phyloP scores from a whole-genome alignment of 148 eudicot genomes.

The Camellia lanceoleosa region DNA sequence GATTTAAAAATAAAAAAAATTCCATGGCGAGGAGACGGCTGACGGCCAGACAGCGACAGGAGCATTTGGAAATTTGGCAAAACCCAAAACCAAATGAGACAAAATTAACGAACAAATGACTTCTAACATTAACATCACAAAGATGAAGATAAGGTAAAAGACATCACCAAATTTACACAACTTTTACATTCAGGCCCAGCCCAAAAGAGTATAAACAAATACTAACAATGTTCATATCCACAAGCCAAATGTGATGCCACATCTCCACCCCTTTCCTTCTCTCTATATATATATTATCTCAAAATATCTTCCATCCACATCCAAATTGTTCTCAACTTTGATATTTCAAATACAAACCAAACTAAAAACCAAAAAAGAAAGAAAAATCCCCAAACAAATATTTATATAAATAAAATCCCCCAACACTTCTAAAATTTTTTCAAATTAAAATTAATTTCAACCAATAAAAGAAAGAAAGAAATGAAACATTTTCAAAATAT shows the following conservation, averaged over 20 bases:
- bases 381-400: not conserved
- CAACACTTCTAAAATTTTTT: slow-evolving; percentile 4
- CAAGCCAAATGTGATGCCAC: not conserved
- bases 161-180: not conserved
- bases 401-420: slow-evolving; percentile 17
- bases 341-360: not conserved
- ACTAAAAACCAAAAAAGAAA: not conserved
- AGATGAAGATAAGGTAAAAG: too few relatives aligned
- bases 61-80: too few relatives aligned
- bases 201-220: not conserved
- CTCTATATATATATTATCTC: not conserved
- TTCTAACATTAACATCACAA: too few relatives aligned
- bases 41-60: too few relatives aligned
- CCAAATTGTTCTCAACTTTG: not conserved
- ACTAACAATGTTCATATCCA: not conserved
- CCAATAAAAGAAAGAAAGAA: not conserved
- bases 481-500: not conserved
- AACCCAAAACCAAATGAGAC: too few relatives aligned
- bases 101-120: too few relatives aligned
- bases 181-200: not conserved
- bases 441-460: slow-evolving; percentile 7
- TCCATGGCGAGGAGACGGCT: too few relatives aligned
- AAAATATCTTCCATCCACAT: not conserved
- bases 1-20: too few relatives aligned
- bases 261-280: not conserved